Evolutionary conservation across 352 stramenopile species (phyloP).

Genomic region (Pythium insidiosum): DNA sequence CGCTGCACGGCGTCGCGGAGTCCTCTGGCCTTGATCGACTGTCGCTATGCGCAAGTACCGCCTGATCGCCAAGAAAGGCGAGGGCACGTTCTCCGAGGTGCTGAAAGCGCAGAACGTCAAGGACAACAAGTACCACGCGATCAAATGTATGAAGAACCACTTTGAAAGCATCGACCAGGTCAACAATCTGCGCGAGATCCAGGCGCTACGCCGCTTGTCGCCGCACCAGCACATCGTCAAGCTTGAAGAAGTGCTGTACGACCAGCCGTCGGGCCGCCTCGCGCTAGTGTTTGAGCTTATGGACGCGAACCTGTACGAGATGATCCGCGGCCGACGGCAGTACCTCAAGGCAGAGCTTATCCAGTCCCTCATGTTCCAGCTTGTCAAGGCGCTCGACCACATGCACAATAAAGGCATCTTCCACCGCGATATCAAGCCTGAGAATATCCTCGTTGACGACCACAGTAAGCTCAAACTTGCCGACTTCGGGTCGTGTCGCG

Average conservation of each 20-base stretch:
- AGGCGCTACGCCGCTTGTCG: constrained; percentile 89
- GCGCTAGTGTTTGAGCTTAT: constrained; percentile 96
- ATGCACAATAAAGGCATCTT: constrained; percentile 98
- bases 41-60: constrained; percentile 91
- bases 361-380: constrained; percentile 88
- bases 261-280: constrained; percentile 85
- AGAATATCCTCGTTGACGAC: too few species aligned
- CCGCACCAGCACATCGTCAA: constrained; percentile 94
- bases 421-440: too few species aligned
- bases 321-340: constrained; percentile 87
- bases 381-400: constrained; percentile 92
- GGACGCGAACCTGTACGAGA: constrained; percentile 95
- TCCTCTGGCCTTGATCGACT: too few species aligned
- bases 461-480: constrained; percentile 86
- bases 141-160: constrained; percentile 98
- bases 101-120: constrained; percentile 91
- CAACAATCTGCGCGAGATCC: constrained; percentile 95
- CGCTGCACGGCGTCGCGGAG: too few species aligned
- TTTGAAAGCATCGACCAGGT: constrained; percentile 96
- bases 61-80: constrained; percentile 92
- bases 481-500: constrained; percentile 93
- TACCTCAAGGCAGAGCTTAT: constrained; percentile 84
- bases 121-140: constrained; percentile 93
- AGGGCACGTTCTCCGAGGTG: constrained; percentile 95
- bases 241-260: constrained; percentile 94